These are phyloP conservation scores for Phytopythium oedochilum DNA, from an alignment of 352 stramenopile genomes.

Conservation along the genomic window DNA sequence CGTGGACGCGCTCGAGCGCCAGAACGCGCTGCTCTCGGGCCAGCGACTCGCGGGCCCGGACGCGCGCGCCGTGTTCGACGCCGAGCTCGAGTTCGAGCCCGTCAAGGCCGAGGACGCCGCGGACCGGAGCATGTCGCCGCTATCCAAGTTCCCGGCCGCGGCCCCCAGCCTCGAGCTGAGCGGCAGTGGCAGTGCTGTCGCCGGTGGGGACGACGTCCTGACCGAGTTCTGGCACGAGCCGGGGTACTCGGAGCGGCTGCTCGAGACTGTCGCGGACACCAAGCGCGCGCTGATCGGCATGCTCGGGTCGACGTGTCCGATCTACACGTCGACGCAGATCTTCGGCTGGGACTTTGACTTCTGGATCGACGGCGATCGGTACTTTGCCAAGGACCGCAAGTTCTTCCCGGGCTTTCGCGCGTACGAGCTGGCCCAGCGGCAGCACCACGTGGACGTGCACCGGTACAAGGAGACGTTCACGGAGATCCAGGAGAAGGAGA, in stretches of 20 bases:
- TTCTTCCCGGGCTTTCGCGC: constrained; percentile 56
- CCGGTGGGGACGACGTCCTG: not conserved
- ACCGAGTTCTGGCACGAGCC: constrained; percentile 5
- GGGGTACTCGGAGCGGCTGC: constrained; percentile 16
- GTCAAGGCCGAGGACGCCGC: constrained; percentile 28
- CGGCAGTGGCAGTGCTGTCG: not conserved
- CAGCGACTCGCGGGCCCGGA: constrained; percentile 10
- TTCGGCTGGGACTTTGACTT: constrained; percentile 70
- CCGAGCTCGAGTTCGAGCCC: constrained; percentile 5
- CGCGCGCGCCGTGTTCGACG: not conserved
- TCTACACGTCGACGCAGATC: constrained; percentile 34
- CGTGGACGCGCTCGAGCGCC: constrained; percentile 30
- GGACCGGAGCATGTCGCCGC: constrained; percentile 6
- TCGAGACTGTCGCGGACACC: constrained; percentile 28
- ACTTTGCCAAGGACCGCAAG: constrained; percentile 54
- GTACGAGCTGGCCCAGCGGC: constrained; percentile 46
- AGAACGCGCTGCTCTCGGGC: constrained; percentile 37
- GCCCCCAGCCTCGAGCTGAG: not conserved
- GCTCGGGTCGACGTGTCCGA: constrained; percentile 24
- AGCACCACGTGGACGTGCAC: constrained; percentile 39
- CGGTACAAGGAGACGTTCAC: constrained; percentile 66
- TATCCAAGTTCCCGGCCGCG: constrained; percentile 2
- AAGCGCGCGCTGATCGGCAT: constrained; percentile 39
- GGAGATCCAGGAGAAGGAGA: constrained; percentile 49
- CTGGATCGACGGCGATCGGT: constrained; percentile 42